Base-by-base conservation (phyloP, 2,329 filamentous ascomycete species). In the Sclerotinia trifoliorum region DNA sequence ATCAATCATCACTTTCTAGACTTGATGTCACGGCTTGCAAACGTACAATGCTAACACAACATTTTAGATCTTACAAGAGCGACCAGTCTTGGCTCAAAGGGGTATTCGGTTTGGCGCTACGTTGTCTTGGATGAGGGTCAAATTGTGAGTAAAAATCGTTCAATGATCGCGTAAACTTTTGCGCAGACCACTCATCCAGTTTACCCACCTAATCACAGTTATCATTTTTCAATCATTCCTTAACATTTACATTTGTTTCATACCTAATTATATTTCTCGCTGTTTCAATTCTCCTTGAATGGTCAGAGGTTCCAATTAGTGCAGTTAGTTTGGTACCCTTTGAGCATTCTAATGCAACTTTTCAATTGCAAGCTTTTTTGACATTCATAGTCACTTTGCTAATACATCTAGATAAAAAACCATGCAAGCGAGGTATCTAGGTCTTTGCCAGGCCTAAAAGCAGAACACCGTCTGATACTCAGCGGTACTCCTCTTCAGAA, bases 401-500 rank as follows among this genome's bases (percentile, higher is more conserved):
- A 29, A 64, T 46, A 13, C 3, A 29, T 10, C 5, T 29, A 69
- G 67, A 72, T 77, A 42, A 76, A 84, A 71, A 84, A 85, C 61
- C 81, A 81, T 52, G 71, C 73, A 39, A 77, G 73, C 57, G 69
- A 75, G 10, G 74, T 77, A 46, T 76, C 76, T 4, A 74, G 71
- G 58, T 74, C 76, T 17, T 69, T 78, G 26, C 77, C 78, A 60
- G 77, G 77, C 1, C 57, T 79, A 24, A 72, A 75, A 49, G 76
- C 78, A 2, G 78, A 79, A 63, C 79, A 77, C 63, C 74, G 78
- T 15, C 70, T 79, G 11, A 76, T 79, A 19, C 68, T 79, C 10
- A 78, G 77, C 5, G 78, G 82, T 3, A 88, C 86, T 0, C 86
- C 85, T 0, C 78, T 88, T 0, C 86, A 88, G 69, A 88, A 88